Base-by-base conservation (phyloP, 345 rosid species). In the Murraya koenigii region DNA sequence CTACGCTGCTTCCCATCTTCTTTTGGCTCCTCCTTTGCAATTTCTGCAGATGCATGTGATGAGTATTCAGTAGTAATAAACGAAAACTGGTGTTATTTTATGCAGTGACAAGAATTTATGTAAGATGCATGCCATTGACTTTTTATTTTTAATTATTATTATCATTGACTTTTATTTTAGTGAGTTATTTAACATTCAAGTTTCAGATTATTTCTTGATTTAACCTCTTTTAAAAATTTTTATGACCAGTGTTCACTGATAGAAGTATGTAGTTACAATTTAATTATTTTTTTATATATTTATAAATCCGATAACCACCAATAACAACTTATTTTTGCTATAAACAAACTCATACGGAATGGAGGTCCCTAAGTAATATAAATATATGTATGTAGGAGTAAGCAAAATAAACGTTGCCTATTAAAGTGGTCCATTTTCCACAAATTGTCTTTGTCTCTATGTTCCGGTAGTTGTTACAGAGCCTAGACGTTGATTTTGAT, bases 1-100 rank as follows among this genome's bases (percentile, higher is more conserved):
- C 44, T 64, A 23, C 3, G 38, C 14, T 54, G 63, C 4, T 70
- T 30, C 78, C 32, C 84, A 83, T 85, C 52, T 49, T 78, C n/a
- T 63, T 56, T 23, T 23, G 4, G n/a, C 58, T 36, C 49, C 26
- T 32, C 41, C 38, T 41, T 75, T 20, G 56, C 71, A 44, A 44
- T 23, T 69, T 6, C n/a, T 17, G 54, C 49, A 7, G 25, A 65
- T 65, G 47, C 66, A 62, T 5, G 8, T 62, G 66, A 62, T 17
- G 7, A 17, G 22, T 6, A 28, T 11, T 26, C 8, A 62, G 49
- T 44, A 2, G 14, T 10, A 8, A 3, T 3, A 9, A 41, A 15
- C 15, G 3, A 58, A 28, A 54, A 67, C 22, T 69, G 67, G 30
- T 67, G 20, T n/a, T 69, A 19, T 23, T 22, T n/a, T 25, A 44